Evolutionary conservation across 441 rosid genomes (phyloP).

Genomic region (Adansonia grandidieri): DNA sequence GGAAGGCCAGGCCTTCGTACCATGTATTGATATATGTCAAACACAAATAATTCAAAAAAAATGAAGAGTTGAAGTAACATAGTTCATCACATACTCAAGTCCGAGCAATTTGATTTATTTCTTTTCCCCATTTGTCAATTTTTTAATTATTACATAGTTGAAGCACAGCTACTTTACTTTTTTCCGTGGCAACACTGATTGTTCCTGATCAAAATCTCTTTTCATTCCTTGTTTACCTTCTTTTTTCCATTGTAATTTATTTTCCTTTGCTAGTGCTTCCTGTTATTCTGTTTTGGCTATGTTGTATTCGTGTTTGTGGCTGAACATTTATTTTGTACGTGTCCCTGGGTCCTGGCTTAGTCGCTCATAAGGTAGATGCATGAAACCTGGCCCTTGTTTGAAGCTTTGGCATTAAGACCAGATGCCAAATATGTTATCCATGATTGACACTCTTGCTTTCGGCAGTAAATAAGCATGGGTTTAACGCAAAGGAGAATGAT

Average conservation of each 20-base stretch:
- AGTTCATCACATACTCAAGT: no score
- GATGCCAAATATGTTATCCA: not conserved
- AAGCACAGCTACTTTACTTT: no score
- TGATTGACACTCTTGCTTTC: not conserved
- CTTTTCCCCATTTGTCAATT: no score
- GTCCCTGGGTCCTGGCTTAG: not conserved
- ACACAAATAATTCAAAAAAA: no score
- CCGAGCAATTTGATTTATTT: no score
- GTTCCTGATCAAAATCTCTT: not conserved
- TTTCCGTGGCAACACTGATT: no score
- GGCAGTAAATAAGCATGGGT: not conserved
- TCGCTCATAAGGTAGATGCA: no score
- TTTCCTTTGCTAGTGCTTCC: not conserved
- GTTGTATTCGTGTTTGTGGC: not conserved
- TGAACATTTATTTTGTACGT: not conserved
- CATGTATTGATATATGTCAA: no score
- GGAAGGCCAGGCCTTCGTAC: no score
- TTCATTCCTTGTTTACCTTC: not conserved
- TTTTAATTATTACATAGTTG: no score
- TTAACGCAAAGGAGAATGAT: not conserved
- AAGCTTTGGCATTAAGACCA: not conserved
- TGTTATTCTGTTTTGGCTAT: not conserved
- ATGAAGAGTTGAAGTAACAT: no score
- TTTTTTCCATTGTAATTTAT: not conserved
- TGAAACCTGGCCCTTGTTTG: not conserved